Evolutionary conservation across 148 eudicot species (phyloP).

Genomic region (Amaranthus palmeri): DNA sequence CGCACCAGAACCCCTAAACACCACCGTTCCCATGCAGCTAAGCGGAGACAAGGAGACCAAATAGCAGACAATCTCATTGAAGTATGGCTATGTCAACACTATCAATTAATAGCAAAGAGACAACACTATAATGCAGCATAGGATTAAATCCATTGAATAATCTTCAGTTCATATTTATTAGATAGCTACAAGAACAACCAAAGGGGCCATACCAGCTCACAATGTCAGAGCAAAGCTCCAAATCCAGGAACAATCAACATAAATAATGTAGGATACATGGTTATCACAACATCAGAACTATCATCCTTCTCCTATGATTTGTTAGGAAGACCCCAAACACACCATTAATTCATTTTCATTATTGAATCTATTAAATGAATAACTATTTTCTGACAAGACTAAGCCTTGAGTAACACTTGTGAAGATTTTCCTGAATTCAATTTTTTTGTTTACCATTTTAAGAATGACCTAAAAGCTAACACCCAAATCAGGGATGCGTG

Average conservation of each 20-base stretch:
- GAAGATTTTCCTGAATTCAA: background rate
- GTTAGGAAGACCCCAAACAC: conserved; percentile 1
- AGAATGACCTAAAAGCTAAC: background rate
- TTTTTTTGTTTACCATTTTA: background rate
- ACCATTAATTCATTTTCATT: conserved; percentile 4
- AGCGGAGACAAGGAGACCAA: background rate
- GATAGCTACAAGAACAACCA: conserved; percentile 1
- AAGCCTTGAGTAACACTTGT: background rate
- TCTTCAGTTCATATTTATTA: conserved; percentile 4
- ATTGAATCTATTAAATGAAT: background rate
- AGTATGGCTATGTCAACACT: background rate
- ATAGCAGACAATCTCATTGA: background rate
- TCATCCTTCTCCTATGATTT: conserved; percentile 6
- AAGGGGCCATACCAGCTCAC: conserved; percentile 27
- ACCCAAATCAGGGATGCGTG: background rate
- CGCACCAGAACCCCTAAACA: no score
- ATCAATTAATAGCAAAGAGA: conserved; percentile 16
- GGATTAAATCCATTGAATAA: conserved; percentile 11
- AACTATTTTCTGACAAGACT: background rate
- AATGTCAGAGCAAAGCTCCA: conserved; percentile 20
- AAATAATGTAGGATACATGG: conserved; percentile 8
- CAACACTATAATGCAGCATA: conserved; percentile 2
- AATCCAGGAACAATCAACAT: conserved; percentile 28
- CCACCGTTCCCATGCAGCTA: no score
- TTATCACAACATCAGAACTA: background rate